Base-by-base conservation (phyloP, 2,329 filamentous ascomycete species). In the Scedosporium aurantiacum region DNA sequence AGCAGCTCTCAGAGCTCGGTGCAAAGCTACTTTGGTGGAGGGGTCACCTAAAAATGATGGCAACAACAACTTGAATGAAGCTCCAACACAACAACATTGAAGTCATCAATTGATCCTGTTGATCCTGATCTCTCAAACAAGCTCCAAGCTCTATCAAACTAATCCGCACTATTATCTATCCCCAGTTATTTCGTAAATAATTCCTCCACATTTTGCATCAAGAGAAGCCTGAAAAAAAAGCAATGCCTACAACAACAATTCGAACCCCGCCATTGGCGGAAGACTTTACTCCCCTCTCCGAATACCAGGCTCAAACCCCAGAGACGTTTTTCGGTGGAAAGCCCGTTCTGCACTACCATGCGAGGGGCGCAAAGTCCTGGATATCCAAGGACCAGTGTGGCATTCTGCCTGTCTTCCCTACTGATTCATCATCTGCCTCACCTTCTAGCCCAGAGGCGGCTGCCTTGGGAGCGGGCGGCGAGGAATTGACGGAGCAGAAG, bases 271-370 rank as follows among this genome's bases (percentile, higher is more conserved):
- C 87, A 4, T 74, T 78, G 16, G 68, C 78, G 14, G 76, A 77
- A 41, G 82, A 85, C 69, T 92, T 85, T 73, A 84, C 80, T 40
- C 76, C 82, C 4, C 79, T 92, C 55, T 76, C 79, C 62, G 85
- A 90, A 63, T 88, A 91, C 70, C 83, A 90, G 71, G 78, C 84
- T 60, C 84, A 86, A 68, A 93, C 89, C 1, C 89, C 89, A 0
- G 78, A 79, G 62, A 87, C 82, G 50, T 93, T 92, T 74, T 87
- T 86, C 67, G 82, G 80, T 66, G 83, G 82, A 28, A 89, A 88
- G 68, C 84, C 89, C 1, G 80, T 92, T 52, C 80, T 92, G 3
- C 83, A 92, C 73, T 82, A 82, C 66, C 82, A 86, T 67, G 78
- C 81, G 45, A 66, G 76, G 12, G 76, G 77, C 62, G 78, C 84